Base-by-base conservation (phyloP, 1,284 basidiomycete species). In the Moesziomyces sp. region DNA sequence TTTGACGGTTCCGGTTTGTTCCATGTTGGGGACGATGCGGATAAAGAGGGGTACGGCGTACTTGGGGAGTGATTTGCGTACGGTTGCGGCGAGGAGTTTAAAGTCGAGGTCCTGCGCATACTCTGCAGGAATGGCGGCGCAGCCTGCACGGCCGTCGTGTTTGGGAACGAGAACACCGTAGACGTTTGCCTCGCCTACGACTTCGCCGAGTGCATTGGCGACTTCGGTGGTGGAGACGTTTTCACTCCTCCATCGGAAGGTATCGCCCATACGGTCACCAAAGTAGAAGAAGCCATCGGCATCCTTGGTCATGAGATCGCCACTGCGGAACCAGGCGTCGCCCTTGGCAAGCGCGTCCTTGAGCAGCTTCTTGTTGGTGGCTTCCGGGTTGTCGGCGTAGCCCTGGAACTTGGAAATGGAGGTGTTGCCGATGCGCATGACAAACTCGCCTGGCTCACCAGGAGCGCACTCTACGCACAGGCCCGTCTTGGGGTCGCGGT, bases 21-120 rank as follows among this genome's bases (percentile, higher is more conserved):
- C 80, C 69, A 81, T 71, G 19, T 45, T 44, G 24, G 78, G 80
- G 13, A 84, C 83, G 59, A 84, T 54, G 3, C 84, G 63, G 24
- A 84, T 51, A 58, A 85, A 85, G 42, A 84, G 69, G 9, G 84
- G 84, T 19, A 82, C 81, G n/a, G 83, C 84, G 59, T 84, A 85
- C 52, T 81, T 83, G 34, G 84, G 84, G 30, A 85, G 58, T 9
- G 56, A 52, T 58, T 79, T 80, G 18, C 71, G 38, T 0, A 80
- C 84, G 38, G 80, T 77, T 6, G 16, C 5, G 6, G 78, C 76
- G n/a, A 85, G 72, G n/a, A 44, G 26, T 13, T 52, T 66, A 4
- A 73, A 75, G 72, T 85, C 83, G 38, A 84, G n/a, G 7, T 48
- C 34, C 1, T 51, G 40, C 1, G 58, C 46, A 11, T 54, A 47